Evolutionary conservation across 192 early-diverging fungal genomes (phyloP), one percentile per base, ranked within the genome.

Genomic region (Gamsiella multidivaricata): DNA sequence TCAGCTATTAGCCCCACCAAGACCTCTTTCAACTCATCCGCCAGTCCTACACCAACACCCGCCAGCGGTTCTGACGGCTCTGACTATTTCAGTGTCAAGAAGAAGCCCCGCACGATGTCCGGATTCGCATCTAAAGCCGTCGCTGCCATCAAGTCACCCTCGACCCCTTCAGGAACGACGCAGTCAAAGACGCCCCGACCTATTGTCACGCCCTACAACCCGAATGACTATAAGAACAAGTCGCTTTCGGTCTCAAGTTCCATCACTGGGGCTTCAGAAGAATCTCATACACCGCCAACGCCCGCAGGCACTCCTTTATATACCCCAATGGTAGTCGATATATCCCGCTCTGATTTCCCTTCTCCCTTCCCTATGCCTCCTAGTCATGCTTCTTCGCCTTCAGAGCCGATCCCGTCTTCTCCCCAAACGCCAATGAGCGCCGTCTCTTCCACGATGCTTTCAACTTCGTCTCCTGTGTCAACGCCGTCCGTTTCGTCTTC

Each of bases 121-220:
- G 74, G 74, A 11, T 64, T 78, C 15, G 74, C 74, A 5, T 78
- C 74, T 61, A 78, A 78, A 42, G 74, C 74, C 7, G 74, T 69
- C 17, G 65, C 60, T 8, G 74, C 74, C 5, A 69, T 78, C 28
- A 78, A 69, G 43, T 52, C 66, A 3, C 74, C 73, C 2, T 75
- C 62, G 5, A 51, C 61, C 1, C 53, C 72, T 3, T 29, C 50
- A 8, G 33, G 46, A 6, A 23, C 58, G 1, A 23, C 34, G 8
- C 46, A 51, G 28, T n/a, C 41, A 15, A 50, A 9, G 3, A 65
- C 51, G 50, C 25, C 65, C 17, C 58, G 74, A 45, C 54, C 65
- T 2, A 69, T 78, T 18, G 74, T 78, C 18, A 78, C 74, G 5
- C 74, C 74, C 17, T 78, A 78, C 32, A 78, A 78, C 49, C 74